Conservation (phyloP, 495 filamentous ascomycete genomes). For the Terfezia boudieri region DNA sequence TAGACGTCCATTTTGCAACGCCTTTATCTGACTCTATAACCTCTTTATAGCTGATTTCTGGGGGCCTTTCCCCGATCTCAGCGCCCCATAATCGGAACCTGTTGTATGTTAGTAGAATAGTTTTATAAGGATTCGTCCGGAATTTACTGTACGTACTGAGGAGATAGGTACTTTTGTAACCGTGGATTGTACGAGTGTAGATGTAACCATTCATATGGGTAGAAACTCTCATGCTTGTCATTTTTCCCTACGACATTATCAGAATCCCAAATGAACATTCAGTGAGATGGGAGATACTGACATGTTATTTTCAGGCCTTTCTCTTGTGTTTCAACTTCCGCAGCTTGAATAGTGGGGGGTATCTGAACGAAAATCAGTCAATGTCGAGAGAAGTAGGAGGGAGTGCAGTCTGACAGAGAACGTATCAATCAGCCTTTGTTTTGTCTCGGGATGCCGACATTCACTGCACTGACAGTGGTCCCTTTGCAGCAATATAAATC, state of each 20-base stretch:
- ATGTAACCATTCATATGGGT: constrained; percentile 29
- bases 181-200: constrained; percentile 23
- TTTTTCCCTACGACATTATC: constrained; percentile 25
- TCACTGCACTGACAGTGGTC: constrained; percentile 58
- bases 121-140: too few species aligned
- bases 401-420: constrained; percentile 31
- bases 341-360: constrained; percentile 28
- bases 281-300: constrained; percentile 10
- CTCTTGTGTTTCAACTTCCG: constrained; percentile 14
- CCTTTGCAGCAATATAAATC: constrained; percentile 22
- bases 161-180: constrained; percentile 14
- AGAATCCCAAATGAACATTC: not conserved
- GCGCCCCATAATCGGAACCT: constrained; percentile 20
- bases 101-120: not conserved
- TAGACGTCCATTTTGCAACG: constrained; percentile 31
- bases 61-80: constrained; percentile 22
- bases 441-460: constrained; percentile 59
- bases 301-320: constrained; percentile 25
- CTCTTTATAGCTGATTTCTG: constrained; percentile 32
- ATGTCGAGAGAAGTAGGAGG: not conserved
- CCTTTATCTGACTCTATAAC: constrained; percentile 36
- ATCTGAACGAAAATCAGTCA: constrained; percentile 23
- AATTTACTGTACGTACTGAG: constrained; percentile 10
- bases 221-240: constrained; percentile 35
- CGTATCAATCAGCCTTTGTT: constrained; percentile 49